A percentile compares a stretch with the other conserved stretches of the same genome.
phyloP scores from a whole-genome alignment of 768 basidiomycete genomes.

The Mycena amicta region DNA sequence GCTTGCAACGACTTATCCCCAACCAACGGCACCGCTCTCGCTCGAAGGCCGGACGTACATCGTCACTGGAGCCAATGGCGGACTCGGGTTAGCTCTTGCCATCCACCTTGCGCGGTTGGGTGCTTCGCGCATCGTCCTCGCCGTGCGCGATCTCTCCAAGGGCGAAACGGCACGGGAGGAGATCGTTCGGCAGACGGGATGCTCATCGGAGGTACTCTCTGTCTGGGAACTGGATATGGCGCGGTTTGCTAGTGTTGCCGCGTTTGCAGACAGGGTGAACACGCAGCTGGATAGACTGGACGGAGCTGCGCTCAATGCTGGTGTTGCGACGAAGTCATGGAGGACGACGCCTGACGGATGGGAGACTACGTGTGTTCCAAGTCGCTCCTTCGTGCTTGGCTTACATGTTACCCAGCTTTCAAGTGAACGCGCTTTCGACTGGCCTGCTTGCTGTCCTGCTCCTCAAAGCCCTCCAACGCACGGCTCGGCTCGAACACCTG shows the following conservation, averaged over 20 bases:
- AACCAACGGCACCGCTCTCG: no score
- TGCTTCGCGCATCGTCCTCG: constrained; percentile 42
- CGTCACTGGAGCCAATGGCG: constrained; percentile 10
- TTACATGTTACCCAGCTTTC: neutral
- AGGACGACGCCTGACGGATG: neutral
- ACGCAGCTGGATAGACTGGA: constrained; percentile 2
- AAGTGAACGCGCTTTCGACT: constrained; percentile 8
- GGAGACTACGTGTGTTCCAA: constrained; percentile 4
- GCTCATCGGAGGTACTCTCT: constrained; percentile 37
- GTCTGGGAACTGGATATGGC: constrained; percentile 46
- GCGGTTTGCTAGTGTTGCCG: neutral
- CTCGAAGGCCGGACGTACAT: constrained; percentile 6
- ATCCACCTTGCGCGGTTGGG: constrained; percentile 27
- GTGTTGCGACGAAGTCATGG: neutral
- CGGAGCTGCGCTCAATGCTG: constrained; percentile 5
- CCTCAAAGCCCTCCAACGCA: constrained; percentile 1
- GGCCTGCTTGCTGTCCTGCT: constrained; percentile 7
- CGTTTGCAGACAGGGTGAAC: constrained; percentile 1
- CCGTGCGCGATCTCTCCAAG: constrained; percentile 34
- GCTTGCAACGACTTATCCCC: no score
- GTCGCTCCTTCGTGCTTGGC: neutral
- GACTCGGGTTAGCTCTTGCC: constrained; percentile 4
- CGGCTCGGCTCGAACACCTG: neutral
- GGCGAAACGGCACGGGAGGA: constrained; percentile 35
- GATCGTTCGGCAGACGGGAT: constrained; percentile 24